A percentile compares a stretch with the other conserved stretches of the same genome.
These are phyloP conservation scores for Elsinoe perseae DNA, from an alignment of 2,329 filamentous ascomycete species.

Conservation along the genomic window DNA sequence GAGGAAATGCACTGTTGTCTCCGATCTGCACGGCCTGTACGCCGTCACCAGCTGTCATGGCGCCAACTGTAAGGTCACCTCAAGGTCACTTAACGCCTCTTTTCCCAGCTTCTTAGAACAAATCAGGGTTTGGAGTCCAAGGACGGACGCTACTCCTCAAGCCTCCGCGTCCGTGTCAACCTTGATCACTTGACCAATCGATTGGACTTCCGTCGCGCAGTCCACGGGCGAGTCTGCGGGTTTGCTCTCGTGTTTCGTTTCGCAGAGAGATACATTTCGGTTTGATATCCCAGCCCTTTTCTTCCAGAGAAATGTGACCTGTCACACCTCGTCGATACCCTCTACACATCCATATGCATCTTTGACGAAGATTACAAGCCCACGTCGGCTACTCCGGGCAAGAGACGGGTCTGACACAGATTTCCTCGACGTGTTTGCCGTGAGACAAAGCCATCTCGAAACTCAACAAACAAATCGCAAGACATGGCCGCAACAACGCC, in stretches of 20 bases:
- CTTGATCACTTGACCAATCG: background rate
- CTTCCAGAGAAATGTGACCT: background rate
- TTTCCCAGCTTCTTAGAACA: too few relatives aligned
- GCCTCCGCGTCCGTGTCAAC: background rate
- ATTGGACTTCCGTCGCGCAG: background rate
- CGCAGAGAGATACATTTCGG: background rate
- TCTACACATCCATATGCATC: background rate
- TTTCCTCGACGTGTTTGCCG: background rate
- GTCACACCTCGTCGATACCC: background rate
- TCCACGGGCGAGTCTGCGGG: background rate
- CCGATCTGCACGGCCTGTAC: slow-evolving; percentile 1
- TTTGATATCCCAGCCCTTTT: slow-evolving; percentile 1
- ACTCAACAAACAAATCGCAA: background rate
- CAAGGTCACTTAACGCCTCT: too few relatives aligned
- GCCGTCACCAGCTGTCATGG: slow-evolving; percentile 10
- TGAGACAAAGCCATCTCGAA: background rate
- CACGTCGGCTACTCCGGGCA: background rate
- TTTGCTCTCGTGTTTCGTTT: slow-evolving; percentile 13
- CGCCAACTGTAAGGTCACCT: background rate
- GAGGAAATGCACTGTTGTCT: background rate
- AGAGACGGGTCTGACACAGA: background rate
- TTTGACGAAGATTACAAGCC: background rate
- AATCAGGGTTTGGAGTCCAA: background rate
- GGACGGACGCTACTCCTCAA: background rate
- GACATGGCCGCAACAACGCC: slow-evolving; percentile 14